Conservation (phyloP, 441 rosid genomes). For the Flueggea neowawraea region DNA sequence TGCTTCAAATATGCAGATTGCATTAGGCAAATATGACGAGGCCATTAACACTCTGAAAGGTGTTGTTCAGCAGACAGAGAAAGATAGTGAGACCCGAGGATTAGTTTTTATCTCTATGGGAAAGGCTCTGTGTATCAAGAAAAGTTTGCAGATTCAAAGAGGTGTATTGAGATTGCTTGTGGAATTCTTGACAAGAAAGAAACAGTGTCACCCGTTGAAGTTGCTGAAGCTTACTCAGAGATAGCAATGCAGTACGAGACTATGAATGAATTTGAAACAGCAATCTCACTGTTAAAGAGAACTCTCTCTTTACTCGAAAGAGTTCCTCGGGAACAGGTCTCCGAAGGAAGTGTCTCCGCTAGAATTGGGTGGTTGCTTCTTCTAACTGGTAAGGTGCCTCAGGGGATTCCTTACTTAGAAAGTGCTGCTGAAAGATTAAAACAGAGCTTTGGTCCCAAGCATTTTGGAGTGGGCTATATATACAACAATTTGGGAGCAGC, state of each 20-base stretch:
- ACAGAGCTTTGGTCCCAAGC: constrained; percentile 89
- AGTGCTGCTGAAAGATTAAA: constrained; percentile 79
- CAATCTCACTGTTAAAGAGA: constrained; percentile 75
- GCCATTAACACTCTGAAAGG: constrained; percentile 64
- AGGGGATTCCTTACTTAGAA: constrained; percentile 90
- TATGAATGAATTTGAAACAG: constrained; percentile 80
- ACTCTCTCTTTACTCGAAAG: constrained; percentile 68
- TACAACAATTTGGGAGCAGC: constrained; percentile 95
- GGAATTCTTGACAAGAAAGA: constrained; percentile 81
- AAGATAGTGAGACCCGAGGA: constrained; percentile 71
- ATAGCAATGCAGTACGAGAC: constrained; percentile 87
- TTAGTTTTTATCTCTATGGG: constrained; percentile 79
- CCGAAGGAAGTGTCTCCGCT: constrained; percentile 6
- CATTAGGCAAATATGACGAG: constrained; percentile 72
- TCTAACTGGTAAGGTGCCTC: constrained; percentile 72
- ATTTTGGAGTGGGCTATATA: constrained; percentile 89
- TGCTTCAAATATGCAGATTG: constrained; percentile 86
- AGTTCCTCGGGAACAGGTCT: constrained; percentile 85
- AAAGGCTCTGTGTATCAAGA: constrained; percentile 73
- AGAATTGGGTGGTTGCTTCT: constrained; percentile 22
- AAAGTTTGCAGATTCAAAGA: constrained; percentile 62
- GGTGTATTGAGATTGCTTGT: constrained; percentile 75
- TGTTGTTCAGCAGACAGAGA: constrained; percentile 66
- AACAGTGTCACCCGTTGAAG: constrained; percentile 52
- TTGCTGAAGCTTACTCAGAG: constrained; percentile 91